A percentile compares a stretch with the other conserved stretches of the same genome.
Conservation (phyloP, 371 early-diverging fungal species). For the Circinella umbellata region DNA sequence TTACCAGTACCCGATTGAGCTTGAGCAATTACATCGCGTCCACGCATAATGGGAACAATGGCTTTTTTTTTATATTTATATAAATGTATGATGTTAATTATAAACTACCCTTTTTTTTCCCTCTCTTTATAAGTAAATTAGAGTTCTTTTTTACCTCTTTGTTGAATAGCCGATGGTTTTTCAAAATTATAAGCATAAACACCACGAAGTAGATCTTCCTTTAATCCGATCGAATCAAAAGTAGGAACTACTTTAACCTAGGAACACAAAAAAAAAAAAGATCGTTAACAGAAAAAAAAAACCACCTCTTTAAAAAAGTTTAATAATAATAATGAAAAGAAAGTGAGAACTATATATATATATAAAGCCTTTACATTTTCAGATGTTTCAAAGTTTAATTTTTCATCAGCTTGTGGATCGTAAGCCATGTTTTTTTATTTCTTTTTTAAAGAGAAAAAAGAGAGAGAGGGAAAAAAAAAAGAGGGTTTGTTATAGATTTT, state of each 20-base stretch:
- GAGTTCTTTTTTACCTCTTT: conserved; percentile 59
- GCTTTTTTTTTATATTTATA: conserved; percentile 49
- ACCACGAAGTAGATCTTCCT: conserved; percentile 95
- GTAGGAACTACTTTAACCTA: conserved; percentile 77
- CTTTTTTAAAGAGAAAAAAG: not conserved
- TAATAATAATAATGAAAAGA: too few relatives aligned
- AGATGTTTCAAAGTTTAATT: conserved; percentile 68
- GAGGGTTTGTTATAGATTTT: too few relatives aligned
- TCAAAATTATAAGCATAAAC: conserved; percentile 96
- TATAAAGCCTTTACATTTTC: conserved; percentile 58
- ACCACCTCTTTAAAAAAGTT: not conserved
- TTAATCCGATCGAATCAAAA: conserved; percentile 93
- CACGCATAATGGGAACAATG: conserved; percentile 92
- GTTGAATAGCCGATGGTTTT: conserved; percentile 97
- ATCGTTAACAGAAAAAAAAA: not conserved
- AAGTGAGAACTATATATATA: too few relatives aligned
- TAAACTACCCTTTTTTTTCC: too few relatives aligned
- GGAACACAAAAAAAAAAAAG: not conserved
- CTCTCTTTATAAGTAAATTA: not conserved
- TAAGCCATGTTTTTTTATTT: conserved; percentile 36
- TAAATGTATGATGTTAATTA: not conserved
- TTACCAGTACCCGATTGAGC: conserved; percentile 99
- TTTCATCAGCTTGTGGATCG: conserved; percentile 61
- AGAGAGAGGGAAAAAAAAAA: too few relatives aligned
- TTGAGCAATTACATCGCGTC: conserved; percentile 98